Evolutionary conservation across 2,329 filamentous ascomycete genomes (phyloP).

Genomic region (Pseudogymnoascus sp.): DNA sequence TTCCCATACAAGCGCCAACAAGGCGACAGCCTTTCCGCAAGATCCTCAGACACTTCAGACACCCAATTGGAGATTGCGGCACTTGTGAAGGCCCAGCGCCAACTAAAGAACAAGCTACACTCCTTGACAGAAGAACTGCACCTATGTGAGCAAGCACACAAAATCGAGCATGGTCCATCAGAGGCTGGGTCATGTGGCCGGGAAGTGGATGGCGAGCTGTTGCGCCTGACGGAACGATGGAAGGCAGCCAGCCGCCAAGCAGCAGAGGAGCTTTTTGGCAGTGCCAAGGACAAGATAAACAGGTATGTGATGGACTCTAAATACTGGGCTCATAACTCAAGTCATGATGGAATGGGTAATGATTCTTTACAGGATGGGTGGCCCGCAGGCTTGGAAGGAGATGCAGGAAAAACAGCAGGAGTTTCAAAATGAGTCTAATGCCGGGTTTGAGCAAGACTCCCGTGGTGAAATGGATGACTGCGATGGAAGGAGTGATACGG

Average conservation of each 20-base stretch:
- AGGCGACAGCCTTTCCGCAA: neutral
- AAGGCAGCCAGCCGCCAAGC: constrained; percentile 48
- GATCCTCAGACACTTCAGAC: neutral
- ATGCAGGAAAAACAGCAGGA: constrained; percentile 34
- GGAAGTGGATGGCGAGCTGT: constrained; percentile 43
- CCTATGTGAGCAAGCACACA: constrained; percentile 41
- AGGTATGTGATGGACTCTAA: constrained; percentile 25
- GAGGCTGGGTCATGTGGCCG: constrained; percentile 12
- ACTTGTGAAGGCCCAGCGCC: constrained; percentile 26
- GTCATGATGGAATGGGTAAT: constrained; percentile 1
- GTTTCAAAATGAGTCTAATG: constrained; percentile 20
- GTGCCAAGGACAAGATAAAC: constrained; percentile 50
- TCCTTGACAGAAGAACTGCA: constrained; percentile 36
- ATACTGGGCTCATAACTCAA: neutral
- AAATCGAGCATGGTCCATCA: constrained; percentile 33
- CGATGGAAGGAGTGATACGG: constrained; percentile 29
- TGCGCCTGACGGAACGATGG: constrained; percentile 51
- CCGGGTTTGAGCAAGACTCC: constrained; percentile 29
- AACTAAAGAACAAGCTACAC: constrained; percentile 24
- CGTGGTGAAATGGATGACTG: constrained; percentile 25
- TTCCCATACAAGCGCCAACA: neutral
- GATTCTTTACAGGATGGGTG: constrained; percentile 41
- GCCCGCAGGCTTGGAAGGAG: constrained; percentile 47
- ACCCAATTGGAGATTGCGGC: constrained; percentile 21
- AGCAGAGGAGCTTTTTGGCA: constrained; percentile 58